A percentile compares a stretch with the other conserved stretches of the same genome.
phyloP scores from a whole-genome alignment of 208 protist species.

The Blastocrithidia nonstop region DNA sequence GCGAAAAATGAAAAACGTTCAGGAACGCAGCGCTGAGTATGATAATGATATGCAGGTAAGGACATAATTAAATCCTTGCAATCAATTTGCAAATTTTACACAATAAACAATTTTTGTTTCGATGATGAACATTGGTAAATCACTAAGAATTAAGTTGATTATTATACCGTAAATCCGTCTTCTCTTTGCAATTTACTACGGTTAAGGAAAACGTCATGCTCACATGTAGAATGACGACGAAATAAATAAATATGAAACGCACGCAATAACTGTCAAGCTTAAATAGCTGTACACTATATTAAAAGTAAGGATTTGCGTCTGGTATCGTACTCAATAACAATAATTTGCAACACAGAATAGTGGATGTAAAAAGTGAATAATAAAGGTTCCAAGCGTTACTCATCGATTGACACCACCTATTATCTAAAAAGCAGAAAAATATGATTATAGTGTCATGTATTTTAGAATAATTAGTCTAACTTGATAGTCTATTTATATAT shows the following conservation, averaged over 20 bases:
- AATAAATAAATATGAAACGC: conserved; percentile 46
- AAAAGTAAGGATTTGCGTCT: conserved; percentile 8
- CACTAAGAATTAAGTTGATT: conserved; percentile 62
- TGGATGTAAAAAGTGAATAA: conserved; percentile 68
- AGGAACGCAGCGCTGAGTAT: conserved; percentile 67
- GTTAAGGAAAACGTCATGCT: conserved; percentile 78
- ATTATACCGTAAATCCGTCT: conserved; percentile 62
- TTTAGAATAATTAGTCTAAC: too few relatives aligned
- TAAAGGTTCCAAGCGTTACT: conserved; percentile 48
- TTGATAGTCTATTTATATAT: conserved; percentile 14
- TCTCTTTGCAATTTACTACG: conserved; percentile 71
- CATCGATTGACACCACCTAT: conserved; percentile 41
- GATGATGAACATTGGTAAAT: conserved; percentile 69
- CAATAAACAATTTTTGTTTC: conserved; percentile 59
- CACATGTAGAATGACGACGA: conserved; percentile 83
- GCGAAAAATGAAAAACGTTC: conserved; percentile 73
- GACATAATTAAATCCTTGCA: conserved; percentile 54
- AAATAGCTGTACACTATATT: conserved; percentile 33
- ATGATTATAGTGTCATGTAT: too few relatives aligned
- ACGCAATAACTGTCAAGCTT: conserved; percentile 42
- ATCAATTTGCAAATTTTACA: conserved; percentile 26
- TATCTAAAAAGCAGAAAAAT: conserved; percentile 36
- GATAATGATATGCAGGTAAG: conserved; percentile 52
- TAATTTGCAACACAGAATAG: conserved; percentile 60
- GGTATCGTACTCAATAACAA: conserved; percentile 38